Evolutionary conservation across 164 flowering plant species (phyloP).

Genomic region (Sedum album): DNA sequence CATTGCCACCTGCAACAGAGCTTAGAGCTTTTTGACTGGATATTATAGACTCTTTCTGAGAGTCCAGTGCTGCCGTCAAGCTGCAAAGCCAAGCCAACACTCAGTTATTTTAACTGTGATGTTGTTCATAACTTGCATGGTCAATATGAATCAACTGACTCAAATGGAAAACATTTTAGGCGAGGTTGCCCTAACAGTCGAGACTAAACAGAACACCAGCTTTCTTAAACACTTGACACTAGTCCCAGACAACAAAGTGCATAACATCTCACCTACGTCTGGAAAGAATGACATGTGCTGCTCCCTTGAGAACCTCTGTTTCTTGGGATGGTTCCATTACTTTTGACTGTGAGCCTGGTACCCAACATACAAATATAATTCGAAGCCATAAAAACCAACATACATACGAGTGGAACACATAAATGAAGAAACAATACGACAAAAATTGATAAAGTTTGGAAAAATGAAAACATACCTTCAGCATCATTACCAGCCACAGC

Average conservation of each 20-base stretch:
- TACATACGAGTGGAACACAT: background rate
- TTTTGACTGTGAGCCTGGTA: background rate
- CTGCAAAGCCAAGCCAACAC: background rate
- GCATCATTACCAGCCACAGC: background rate
- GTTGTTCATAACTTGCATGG: background rate
- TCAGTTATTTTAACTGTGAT: background rate
- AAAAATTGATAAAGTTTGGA: background rate
- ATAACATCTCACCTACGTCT: constrained; percentile 3
- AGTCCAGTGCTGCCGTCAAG: background rate
- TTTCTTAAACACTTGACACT: no score
- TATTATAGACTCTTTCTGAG: background rate
- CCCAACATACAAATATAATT: background rate
- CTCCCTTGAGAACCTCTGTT: background rate
- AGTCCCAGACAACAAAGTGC: background rate
- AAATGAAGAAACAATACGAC: background rate
- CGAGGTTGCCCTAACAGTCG: background rate
- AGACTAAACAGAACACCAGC: no score
- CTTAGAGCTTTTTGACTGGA: background rate
- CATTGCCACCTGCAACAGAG: background rate
- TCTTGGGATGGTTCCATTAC: background rate
- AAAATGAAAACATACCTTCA: background rate
- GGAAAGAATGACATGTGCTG: background rate
- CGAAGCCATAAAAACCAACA: background rate
- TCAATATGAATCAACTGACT: no score
- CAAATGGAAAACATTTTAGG: background rate